Conservation (phyloP, 192 early-diverging fungal species). For the Umbelopsis sp. region DNA sequence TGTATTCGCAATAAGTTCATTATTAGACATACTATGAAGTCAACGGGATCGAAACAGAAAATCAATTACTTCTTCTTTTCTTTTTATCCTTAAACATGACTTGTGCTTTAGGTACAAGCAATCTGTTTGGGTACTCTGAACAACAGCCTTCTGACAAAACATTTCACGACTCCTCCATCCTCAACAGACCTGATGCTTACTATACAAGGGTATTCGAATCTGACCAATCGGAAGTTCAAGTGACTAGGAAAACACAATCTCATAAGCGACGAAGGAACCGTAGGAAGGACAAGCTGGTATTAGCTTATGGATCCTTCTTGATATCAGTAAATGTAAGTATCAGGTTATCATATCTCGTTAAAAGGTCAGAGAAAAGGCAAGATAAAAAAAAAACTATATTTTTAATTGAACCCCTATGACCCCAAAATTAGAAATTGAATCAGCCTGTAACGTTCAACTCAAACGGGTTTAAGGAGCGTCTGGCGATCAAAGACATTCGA, state of each 20-base stretch:
- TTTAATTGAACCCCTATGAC: not conserved
- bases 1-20: constrained; percentile 17
- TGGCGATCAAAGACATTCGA: constrained; percentile 40
- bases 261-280: not conserved
- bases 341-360: not conserved
- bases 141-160: not conserved
- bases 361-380: not conserved
- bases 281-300: not conserved
- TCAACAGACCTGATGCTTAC: not conserved
- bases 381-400: not conserved
- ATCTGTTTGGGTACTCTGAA: not conserved
- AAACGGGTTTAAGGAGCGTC: not conserved
- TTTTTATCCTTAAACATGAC: not conserved
- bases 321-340: constrained; percentile 3
- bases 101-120: constrained; percentile 2
- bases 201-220: not conserved
- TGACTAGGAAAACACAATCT: not conserved
- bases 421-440: not conserved
- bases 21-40: constrained; percentile 1
- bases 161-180: not conserved
- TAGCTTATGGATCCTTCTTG: not conserved
- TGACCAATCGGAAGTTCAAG: not conserved
- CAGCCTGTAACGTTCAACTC: constrained; percentile 20
- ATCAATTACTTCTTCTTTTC: not conserved
- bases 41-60: not conserved